Evolutionary conservation across 2,329 filamentous ascomycete species (phyloP), one percentile per base, ranked within the genome.

Genomic region (Thielaviopsis populi): DNA sequence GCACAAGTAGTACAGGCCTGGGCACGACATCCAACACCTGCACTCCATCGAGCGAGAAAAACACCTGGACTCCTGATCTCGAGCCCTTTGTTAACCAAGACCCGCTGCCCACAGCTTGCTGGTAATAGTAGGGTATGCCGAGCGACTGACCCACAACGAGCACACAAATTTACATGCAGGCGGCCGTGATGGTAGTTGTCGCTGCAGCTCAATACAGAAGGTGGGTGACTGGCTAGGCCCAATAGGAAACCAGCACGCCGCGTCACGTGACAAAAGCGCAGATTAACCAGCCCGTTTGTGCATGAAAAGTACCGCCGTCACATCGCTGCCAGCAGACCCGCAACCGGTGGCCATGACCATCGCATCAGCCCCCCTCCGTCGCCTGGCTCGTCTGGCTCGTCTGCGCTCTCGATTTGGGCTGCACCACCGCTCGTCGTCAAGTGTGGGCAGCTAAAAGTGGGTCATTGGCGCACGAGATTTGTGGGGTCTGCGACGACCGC

Each of bases 381-480:
- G 7, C 27, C 27, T 56, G 27, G 24, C 17, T 56, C 10, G 53
- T n/a, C 53, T 37, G 46, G 46, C 24, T 19, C 24, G 27, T 30
- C 53, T 56, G 53, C 13, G 27, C 53, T n/a, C 50, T 54, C 24
- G 24, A 54, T 33, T 30, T 54, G 50, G 50, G 53, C 53, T 30
- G 13, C 53, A 56, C 53, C 30, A 63, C 61, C 61, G 48, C 33
- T 33, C 46, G 61, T 63, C 61, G 61, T 63, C 40, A 46, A 63
- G 37, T 63, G 61, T 63, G 61, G 61, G 61, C 61, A 65, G 58
- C 59, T 56, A 62, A 65, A 59, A 65, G 63, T 65, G 63, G 63
- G 61, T 63, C 59, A 37, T 24, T 62, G 60, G 59, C 43, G 63
- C 60, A 65, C 59, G 53, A 65, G 53, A 65, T 50, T 43, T 65